Evolutionary conservation across 2,329 filamentous ascomycete genomes (phyloP).

Genomic region (Trichoderma sp.): DNA sequence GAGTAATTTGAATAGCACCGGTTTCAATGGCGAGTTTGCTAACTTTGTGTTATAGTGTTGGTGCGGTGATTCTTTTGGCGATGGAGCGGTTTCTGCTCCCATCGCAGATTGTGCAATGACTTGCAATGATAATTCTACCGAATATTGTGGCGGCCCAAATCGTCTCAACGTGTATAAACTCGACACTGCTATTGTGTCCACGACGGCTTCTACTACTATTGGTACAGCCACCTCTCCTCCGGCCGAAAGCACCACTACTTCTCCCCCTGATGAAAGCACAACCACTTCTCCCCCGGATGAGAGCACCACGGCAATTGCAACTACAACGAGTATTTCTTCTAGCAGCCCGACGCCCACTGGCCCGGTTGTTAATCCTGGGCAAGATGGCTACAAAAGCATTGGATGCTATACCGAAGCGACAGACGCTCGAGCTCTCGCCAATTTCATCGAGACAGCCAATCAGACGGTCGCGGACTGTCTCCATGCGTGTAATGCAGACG

Average conservation of each 20-base stretch:
- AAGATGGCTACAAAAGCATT: conserved; percentile 30
- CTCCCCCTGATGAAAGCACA: not conserved
- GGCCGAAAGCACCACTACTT: not conserved
- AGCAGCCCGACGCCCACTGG: conserved; percentile 26
- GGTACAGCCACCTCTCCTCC: conserved; percentile 31
- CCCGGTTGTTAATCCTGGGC: not conserved
- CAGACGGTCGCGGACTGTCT: conserved; percentile 36
- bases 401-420: conserved; percentile 39
- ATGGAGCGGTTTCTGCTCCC: conserved; percentile 31
- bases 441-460: conserved; percentile 25
- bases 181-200: not conserved
- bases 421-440: conserved; percentile 32
- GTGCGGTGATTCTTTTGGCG: conserved; percentile 33
- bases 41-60: conserved; percentile 31
- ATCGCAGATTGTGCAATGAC: conserved; percentile 35
- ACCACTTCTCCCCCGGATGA: not conserved
- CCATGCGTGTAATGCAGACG: conserved; percentile 30
- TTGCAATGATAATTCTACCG: conserved; percentile 38
- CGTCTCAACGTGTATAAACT: conserved; percentile 38
- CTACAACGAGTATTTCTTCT: conserved; percentile 27
- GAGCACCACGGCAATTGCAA: conserved; percentile 30
- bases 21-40: conserved; percentile 12
- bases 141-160: conserved; percentile 38
- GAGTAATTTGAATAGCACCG: not conserved
- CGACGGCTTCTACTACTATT: not conserved